Percentiles rank a stretch among this genome's conserved stretches.
These are phyloP conservation scores for Lippia alba DNA, from an alignment of 305 asterid genomes.

Conservation along the genomic window DNA sequence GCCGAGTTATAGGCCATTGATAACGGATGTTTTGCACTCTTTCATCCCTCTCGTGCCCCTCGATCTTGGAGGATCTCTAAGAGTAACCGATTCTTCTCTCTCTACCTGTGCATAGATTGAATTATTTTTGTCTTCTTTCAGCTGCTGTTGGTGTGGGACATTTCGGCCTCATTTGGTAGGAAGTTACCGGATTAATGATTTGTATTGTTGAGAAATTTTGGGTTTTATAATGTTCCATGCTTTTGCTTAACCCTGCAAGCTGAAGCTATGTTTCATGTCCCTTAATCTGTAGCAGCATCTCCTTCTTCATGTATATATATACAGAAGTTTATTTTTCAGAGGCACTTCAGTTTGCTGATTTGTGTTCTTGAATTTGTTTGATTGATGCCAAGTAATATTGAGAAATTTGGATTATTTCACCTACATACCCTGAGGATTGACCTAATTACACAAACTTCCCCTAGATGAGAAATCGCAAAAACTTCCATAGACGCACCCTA, in stretches of 20 bases:
- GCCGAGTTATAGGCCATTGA: conserved; percentile 90
- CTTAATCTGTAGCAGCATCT: conserved; percentile 22
- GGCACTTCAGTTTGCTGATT: neutral
- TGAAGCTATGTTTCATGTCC: conserved; percentile 14
- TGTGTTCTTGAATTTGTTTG: too few relatives aligned
- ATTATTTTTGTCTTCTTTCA: neutral
- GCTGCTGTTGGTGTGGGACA: neutral
- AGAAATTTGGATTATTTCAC: too few relatives aligned
- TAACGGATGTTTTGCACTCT: conserved; percentile 91
- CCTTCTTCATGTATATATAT: neutral
- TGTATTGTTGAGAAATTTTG: conserved; percentile 15
- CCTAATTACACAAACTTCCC: too few relatives aligned
- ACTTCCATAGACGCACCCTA: too few relatives aligned
- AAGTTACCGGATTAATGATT: conserved; percentile 13
- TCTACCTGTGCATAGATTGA: conserved; percentile 35
- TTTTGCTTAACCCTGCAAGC: conserved; percentile 8
- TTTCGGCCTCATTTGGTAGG: neutral
- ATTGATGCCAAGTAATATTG: too few relatives aligned
- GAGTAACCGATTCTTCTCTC: conserved; percentile 49
- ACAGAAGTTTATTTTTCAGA: neutral
- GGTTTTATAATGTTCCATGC: neutral
- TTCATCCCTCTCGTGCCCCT: conserved; percentile 90
- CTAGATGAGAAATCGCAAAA: too few relatives aligned
- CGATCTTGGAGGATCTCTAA: conserved; percentile 82
- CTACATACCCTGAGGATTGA: too few relatives aligned